A percentile compares a stretch with the other conserved stretches of the same genome.
Conservation (phyloP, 2,329 filamentous ascomycete species). For the Mycosphaerella sp. region DNA sequence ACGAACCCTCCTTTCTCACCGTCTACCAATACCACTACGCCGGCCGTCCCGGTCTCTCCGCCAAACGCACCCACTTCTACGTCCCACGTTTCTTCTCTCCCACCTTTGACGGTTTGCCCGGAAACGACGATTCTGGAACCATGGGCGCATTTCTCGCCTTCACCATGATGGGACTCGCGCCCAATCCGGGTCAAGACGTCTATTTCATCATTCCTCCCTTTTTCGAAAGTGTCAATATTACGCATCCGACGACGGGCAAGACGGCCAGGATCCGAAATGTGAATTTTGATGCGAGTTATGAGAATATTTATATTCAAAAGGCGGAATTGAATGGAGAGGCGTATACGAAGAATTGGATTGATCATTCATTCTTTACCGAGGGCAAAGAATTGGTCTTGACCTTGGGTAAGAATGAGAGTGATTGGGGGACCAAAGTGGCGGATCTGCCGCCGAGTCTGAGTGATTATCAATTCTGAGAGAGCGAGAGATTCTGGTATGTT, state of each 20-base stretch:
- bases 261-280: constrained; percentile 35
- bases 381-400: constrained; percentile 36
- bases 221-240: constrained; percentile 35
- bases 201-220: constrained; percentile 41
- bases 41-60: constrained; percentile 35
- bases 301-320: constrained; percentile 33
- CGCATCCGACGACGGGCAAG: constrained; percentile 32
- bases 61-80: constrained; percentile 36
- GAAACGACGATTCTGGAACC: constrained; percentile 29
- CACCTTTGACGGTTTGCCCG: constrained; percentile 33
- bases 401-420: constrained; percentile 35
- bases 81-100: constrained; percentile 37
- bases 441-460: constrained; percentile 31
- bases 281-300: constrained; percentile 36
- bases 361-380: constrained; percentile 37
- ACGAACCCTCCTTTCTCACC: constrained; percentile 50
- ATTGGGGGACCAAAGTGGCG: constrained; percentile 25
- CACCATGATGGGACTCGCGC: constrained; percentile 38
- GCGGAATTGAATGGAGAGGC: constrained; percentile 35
- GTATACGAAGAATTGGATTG: constrained; percentile 39
- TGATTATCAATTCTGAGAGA: constrained; percentile 17
- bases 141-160: constrained; percentile 40
- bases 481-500: background rate
- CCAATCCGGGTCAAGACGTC: constrained; percentile 28
- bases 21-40: constrained; percentile 40